Conservation (phyloP, 2,329 filamentous ascomycete species). For the Alternaria tenuissima region DNA sequence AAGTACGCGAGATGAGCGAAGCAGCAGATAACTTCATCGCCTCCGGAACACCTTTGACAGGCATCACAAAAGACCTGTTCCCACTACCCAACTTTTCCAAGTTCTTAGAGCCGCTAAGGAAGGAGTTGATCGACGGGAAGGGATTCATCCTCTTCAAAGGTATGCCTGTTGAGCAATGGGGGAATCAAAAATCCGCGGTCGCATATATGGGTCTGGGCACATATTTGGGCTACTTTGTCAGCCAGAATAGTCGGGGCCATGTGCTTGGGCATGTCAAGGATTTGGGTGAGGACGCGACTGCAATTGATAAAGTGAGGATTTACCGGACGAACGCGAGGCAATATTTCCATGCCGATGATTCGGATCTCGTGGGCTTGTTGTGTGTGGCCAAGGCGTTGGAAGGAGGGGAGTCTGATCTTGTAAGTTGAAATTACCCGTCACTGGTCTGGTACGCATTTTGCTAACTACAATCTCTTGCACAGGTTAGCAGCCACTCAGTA, state of each 20-base stretch:
- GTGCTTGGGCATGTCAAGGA: slow-evolving; percentile 91
- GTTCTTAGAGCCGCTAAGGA: slow-evolving; percentile 64
- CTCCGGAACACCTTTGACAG: slow-evolving; percentile 71
- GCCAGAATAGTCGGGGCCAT: slow-evolving; percentile 84
- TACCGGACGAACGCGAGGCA: slow-evolving; percentile 87
- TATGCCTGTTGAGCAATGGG: slow-evolving; percentile 80
- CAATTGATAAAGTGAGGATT: slow-evolving; percentile 88
- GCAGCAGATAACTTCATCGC: slow-evolving; percentile 75
- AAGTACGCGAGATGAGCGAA: slow-evolving; percentile 71
- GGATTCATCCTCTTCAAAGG: slow-evolving; percentile 91
- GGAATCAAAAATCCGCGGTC: slow-evolving; percentile 75
- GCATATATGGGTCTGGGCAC: slow-evolving; percentile 84
- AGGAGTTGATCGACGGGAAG: slow-evolving; percentile 80
- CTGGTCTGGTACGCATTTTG: not conserved
- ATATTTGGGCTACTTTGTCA: slow-evolving; percentile 87
- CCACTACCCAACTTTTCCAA: slow-evolving; percentile 64
- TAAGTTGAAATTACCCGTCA: slow-evolving; percentile 37
- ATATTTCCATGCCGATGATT: slow-evolving; percentile 86
- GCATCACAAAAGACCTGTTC: slow-evolving; percentile 73
- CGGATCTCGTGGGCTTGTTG: slow-evolving; percentile 82
- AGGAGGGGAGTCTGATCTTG: slow-evolving; percentile 85
- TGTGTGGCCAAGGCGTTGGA: slow-evolving; percentile 81
- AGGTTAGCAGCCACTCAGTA: slow-evolving; percentile 72
- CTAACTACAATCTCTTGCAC: not conserved
- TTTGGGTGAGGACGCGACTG: slow-evolving; percentile 78